Evolutionary conservation across 352 stramenopile genomes (phyloP).

Genomic region (Globisporangium acanthophoron): DNA sequence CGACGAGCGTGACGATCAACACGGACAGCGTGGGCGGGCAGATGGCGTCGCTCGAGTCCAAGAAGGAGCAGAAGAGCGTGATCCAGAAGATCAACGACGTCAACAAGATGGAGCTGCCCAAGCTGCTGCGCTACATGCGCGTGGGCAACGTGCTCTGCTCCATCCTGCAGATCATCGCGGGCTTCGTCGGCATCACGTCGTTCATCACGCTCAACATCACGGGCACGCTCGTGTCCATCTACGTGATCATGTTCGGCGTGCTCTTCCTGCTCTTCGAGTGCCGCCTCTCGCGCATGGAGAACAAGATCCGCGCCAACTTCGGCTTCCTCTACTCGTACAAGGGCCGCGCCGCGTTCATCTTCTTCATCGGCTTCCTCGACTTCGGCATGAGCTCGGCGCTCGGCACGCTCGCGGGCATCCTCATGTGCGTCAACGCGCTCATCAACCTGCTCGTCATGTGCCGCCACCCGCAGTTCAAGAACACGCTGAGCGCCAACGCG

Average conservation of each 20-base stretch:
- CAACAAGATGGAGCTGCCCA: slow-evolving; percentile 88
- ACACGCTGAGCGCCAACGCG: slow-evolving; percentile 55
- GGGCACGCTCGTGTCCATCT: slow-evolving; percentile 83
- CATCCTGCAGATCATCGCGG: slow-evolving; percentile 77
- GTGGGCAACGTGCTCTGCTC: slow-evolving; percentile 81
- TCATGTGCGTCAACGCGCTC: slow-evolving; percentile 86
- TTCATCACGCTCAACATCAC: slow-evolving; percentile 90
- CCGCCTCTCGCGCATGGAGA: slow-evolving; percentile 83
- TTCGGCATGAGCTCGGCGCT: slow-evolving; percentile 84
- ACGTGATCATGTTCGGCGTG: slow-evolving; percentile 87
- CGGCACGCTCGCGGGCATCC: slow-evolving; percentile 58
- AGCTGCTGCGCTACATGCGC: slow-evolving; percentile 84
- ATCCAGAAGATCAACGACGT: slow-evolving; percentile 84
- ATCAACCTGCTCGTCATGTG: slow-evolving; percentile 87
- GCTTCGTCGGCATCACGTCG: slow-evolving; percentile 73
- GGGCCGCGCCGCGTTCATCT: slow-evolving; percentile 80
- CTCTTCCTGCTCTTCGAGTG: slow-evolving; percentile 87
- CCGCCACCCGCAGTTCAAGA: slow-evolving; percentile 84
- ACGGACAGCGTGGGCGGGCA: slow-evolving; percentile 64
- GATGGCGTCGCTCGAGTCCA: slow-evolving; percentile 46
- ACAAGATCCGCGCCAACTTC: slow-evolving; percentile 77
- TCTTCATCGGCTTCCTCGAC: slow-evolving; percentile 87
- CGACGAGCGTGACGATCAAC: slow-evolving; percentile 70
- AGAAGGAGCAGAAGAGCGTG: slow-evolving; percentile 67
- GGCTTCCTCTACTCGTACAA: slow-evolving; percentile 88